A percentile compares a stretch with the other conserved stretches of the same genome.
Conservation (phyloP, 1,139 yeast species). For the Hansenula sp. region DNA sequence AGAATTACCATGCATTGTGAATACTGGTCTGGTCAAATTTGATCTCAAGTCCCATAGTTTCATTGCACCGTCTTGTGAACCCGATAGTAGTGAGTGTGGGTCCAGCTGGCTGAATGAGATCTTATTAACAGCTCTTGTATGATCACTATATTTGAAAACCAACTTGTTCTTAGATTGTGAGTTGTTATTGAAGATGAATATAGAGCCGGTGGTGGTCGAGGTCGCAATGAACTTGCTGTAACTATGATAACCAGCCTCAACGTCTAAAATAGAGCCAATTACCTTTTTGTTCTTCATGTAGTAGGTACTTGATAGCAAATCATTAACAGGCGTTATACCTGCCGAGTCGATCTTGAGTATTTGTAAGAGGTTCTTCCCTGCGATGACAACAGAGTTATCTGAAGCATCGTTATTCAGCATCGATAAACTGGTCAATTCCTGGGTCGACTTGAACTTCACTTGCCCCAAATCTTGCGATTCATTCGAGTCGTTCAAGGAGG, state of each 20-base stretch:
- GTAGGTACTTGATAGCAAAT: constrained; percentile 26
- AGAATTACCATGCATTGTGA: constrained; percentile 33
- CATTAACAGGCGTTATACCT: constrained; percentile 25
- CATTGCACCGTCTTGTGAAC: constrained; percentile 88
- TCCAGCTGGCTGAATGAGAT: constrained; percentile 63
- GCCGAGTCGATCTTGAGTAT: constrained; percentile 39
- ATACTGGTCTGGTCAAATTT: constrained; percentile 25
- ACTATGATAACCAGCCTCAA: constrained; percentile 41
- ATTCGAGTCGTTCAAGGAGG: background rate
- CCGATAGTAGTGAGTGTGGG: constrained; percentile 65
- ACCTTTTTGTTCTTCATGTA: constrained; percentile 32
- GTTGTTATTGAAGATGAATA: constrained; percentile 42
- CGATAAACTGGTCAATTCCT: constrained; percentile 19
- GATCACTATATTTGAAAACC: constrained; percentile 55
- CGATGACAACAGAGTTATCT: constrained; percentile 45
- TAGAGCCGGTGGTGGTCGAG: constrained; percentile 46
- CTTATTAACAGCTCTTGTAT: constrained; percentile 77
- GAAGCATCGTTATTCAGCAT: constrained; percentile 28
- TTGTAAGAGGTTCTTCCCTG: constrained; percentile 57
- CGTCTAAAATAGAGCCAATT: constrained; percentile 45
- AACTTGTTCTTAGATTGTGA: constrained; percentile 35
- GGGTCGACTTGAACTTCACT: constrained; percentile 12
- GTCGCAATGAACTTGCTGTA: constrained; percentile 42
- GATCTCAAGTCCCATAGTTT: constrained; percentile 85
- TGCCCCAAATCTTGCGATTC: constrained; percentile 2